A percentile compares a stretch with the other conserved stretches of the same genome.
These are phyloP conservation scores for Candida patagonica DNA, from an alignment of 805 yeast species.

Conservation along the genomic window DNA sequence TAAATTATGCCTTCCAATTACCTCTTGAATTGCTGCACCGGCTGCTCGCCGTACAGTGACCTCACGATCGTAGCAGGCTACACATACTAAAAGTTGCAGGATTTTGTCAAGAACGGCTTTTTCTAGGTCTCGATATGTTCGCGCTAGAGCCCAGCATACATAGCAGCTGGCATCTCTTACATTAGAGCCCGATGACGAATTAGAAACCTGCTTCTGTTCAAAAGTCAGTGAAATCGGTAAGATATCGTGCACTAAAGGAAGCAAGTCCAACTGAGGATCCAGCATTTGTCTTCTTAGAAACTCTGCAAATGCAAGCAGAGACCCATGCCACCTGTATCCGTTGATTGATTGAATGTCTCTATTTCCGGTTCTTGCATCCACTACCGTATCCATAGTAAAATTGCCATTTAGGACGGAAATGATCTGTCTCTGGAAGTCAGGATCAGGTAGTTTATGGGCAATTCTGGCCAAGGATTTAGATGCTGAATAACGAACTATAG, in stretches of 20 bases:
- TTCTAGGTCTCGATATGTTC: constrained; percentile 28
- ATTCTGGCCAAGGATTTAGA: constrained; percentile 59
- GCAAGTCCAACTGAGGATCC: background rate
- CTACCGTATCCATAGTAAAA: constrained; percentile 21
- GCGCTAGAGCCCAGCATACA: constrained; percentile 67
- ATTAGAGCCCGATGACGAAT: constrained; percentile 51
- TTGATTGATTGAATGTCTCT: constrained; percentile 27
- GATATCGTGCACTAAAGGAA: constrained; percentile 19
- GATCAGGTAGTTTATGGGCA: constrained; percentile 23
- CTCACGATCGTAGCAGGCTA: constrained; percentile 64
- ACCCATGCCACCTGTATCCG: constrained; percentile 46
- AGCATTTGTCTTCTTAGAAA: constrained; percentile 24
- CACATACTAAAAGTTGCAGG: constrained; percentile 35
- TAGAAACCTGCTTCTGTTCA: constrained; percentile 45
- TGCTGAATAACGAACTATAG: constrained; percentile 50
- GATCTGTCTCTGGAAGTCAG: constrained; percentile 25
- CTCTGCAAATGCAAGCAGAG: constrained; percentile 49
- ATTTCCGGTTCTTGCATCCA: constrained; percentile 14
- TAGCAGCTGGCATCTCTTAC: constrained; percentile 81
- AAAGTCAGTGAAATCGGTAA: constrained; percentile 42
- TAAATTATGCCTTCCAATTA: constrained; percentile 56
- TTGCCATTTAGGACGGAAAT: too few species aligned
- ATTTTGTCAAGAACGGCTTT: constrained; percentile 15
- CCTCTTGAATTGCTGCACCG: constrained; percentile 79
- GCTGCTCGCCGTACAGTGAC: constrained; percentile 70